Base-by-base conservation (phyloP, 2,329 filamentous ascomycete species). In the Pseudocercospora fijiensis region DNA sequence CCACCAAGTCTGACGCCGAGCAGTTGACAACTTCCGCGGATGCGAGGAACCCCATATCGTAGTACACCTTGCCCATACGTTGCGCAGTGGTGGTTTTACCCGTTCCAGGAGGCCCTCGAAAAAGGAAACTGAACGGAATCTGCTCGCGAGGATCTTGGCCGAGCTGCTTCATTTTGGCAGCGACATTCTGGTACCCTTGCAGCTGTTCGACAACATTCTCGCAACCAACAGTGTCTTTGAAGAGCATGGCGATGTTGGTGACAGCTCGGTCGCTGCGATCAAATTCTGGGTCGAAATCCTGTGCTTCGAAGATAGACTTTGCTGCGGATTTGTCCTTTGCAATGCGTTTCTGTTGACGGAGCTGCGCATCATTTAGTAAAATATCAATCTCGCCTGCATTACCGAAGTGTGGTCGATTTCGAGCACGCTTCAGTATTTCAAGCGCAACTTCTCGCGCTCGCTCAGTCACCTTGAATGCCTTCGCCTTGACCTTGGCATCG, bases 341-440 rank as follows among this genome's bases (percentile, higher is more conserved):
- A 16, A 37, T 37, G 16, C 33, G 33, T 37, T 37, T 37, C 33
- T 37, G 33, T 6, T 37, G 33, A n/a, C 33, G 33, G 13, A 37
- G 33, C 13, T 37, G 33, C 0, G 88, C 84, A 0, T 74, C 73
- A 56, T 85, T 80, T 0, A 91, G 78, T 0, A 91, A 72, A n/a
- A 84, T 89, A 53, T 94, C 89, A 18, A 95, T 84, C 66, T 91
- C 89, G 0, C 89, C 86, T 0, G 86, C 89, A 69, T 94, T 93
- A 0, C 90, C 86, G 72, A 90, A 91, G 66, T 89, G 84, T 0
- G 84, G 83, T 0, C 85, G 80, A 67, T 88, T 88, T 0, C 88
- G 83, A 1, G 84, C 83, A 3, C 87, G 81, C 6, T 77, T 76
- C 0, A 93, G 78, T n/a, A 88, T 78, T 2, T 88, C 85, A 62